Percentiles rank a stretch among this genome's conserved stretches.
phyloP scores from a whole-genome alignment of 345 rosid genomes.

The Euclidium syriacum region DNA sequence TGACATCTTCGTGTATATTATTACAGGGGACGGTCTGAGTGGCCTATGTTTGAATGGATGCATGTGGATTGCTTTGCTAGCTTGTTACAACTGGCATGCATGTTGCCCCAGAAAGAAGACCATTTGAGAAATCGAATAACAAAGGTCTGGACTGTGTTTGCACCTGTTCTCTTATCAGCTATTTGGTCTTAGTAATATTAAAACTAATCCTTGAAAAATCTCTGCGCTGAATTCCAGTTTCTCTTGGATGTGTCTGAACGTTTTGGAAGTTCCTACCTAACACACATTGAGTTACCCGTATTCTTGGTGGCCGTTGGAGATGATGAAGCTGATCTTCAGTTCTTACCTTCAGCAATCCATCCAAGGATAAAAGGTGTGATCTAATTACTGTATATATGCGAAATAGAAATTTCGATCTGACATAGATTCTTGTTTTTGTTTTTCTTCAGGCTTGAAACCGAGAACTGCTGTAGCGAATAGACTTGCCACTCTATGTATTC shows the following conservation, averaged over 20 bases:
- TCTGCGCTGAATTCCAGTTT: constrained; percentile 51
- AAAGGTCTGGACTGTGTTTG: constrained; percentile 46
- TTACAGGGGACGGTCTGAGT: constrained; percentile 64
- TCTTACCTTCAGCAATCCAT: constrained; percentile 51
- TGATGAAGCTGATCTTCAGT: constrained; percentile 68
- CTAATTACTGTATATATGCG: not conserved
- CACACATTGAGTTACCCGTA: constrained; percentile 79
- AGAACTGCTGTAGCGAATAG: constrained; percentile 69
- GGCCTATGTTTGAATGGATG: constrained; percentile 96
- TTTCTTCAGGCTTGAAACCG: constrained; percentile 73
- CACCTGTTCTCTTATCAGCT: constrained; percentile 1
- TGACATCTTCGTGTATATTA: not conserved
- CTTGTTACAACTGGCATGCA: constrained; percentile 68
- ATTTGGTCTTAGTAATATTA: not conserved
- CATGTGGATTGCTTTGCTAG: constrained; percentile 84
- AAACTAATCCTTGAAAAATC: not conserved
- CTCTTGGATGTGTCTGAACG: constrained; percentile 63
- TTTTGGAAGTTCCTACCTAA: constrained; percentile 72
- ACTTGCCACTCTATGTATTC: constrained; percentile 68
- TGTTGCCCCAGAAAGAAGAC: constrained; percentile 89
- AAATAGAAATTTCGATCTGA: constrained; percentile 12
- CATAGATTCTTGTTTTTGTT: constrained; percentile 18
- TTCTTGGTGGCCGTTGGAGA: constrained; percentile 87
- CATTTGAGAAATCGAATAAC: constrained; percentile 72
- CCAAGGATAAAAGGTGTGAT: constrained; percentile 76